Percentiles rank a stretch among this genome's conserved stretches.
Conservation (phyloP, 1,284 basidiomycete species). For the Neotropicomus parvogracilis region DNA sequence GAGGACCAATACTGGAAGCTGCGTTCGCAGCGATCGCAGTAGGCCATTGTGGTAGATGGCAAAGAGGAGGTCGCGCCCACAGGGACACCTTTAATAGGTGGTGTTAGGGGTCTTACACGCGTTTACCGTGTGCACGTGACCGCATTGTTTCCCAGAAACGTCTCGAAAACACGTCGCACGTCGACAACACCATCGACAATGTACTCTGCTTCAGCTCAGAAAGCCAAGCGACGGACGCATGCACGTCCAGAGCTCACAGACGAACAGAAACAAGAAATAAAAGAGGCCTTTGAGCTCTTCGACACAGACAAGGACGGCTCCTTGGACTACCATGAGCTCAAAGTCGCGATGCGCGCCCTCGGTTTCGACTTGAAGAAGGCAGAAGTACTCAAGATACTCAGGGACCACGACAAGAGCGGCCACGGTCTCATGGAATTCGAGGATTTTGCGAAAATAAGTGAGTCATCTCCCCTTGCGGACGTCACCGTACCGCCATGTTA, state of each 20-base stretch:
- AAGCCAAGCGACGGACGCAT: constrained; percentile 69
- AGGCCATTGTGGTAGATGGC: neutral
- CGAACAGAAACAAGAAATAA: constrained; percentile 96
- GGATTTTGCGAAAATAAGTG: constrained; percentile 93
- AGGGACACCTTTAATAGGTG: neutral
- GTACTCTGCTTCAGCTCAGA: constrained; percentile 72
- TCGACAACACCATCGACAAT: constrained; percentile 34
- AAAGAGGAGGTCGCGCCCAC: neutral
- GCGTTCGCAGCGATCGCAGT: constrained; percentile 25
- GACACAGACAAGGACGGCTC: constrained; percentile 99
- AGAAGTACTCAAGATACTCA: constrained; percentile 91
- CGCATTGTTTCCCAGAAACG: neutral
- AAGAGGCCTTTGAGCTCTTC: constrained; percentile 98
- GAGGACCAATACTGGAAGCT: constrained; percentile 2
- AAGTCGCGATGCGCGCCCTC: constrained; percentile 96
- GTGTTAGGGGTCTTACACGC: constrained; percentile 31
- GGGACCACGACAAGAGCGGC: constrained; percentile 88
- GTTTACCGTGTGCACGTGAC: constrained; percentile 27
- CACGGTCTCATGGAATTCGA: constrained; percentile 93
- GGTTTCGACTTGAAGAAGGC: constrained; percentile 99
- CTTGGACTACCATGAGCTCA: constrained; percentile 97
- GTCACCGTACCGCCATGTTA: neutral
- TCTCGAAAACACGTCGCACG: neutral
- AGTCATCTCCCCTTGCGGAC: constrained; percentile 41
- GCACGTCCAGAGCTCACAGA: constrained; percentile 81